Evolutionary conservation across 164 flowering plant genomes (phyloP), one percentile per base, ranked within the genome.

Genomic region (Berberis thunbergii): DNA sequence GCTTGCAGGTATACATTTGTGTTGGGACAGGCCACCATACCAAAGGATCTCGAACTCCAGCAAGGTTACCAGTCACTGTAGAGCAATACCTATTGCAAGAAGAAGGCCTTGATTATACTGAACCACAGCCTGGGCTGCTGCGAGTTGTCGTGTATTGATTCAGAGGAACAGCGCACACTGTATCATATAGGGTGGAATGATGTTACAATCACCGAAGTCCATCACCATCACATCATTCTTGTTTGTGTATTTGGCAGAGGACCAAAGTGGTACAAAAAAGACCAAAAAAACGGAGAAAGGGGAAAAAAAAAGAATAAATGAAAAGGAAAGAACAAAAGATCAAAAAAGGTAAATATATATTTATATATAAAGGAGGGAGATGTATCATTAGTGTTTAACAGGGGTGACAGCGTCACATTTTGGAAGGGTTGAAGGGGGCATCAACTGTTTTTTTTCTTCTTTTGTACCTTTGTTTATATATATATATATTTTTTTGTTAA

Each of bases 1-100:
- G 86, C 1, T 67, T 87, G 64, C 89, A 81, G 61, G 92, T 87
- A 43, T 86, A 83, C 63, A 84, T 95, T 11, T 86, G 96, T 70
- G 96, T 95, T 11, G 97, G 99, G 43, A 94, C 96, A 6, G 97
- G 96, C 26, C 99, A 94, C 74, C 99, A 91, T 76, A 95, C 99
- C 6, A 77, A 85, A 71, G 99, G 97, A 11, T 72, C 97, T 45
- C 87, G 96, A 45, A 83, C 97, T 39, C 96, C 92, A 0, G 94
- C 93, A 4, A 80, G 97, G 67, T 89, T 95, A 43, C 99, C 99
- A 1, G 70, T 84, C 55, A 91, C 97, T 13, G 85, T 95, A 39
- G 89, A 89, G 77, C 83, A 84, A 43, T 91, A 86, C 72, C 81
- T 91, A 62, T 85, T 89, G 53, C 94, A 89, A 65, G 92, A 89